Evolutionary conservation across 2,329 filamentous ascomycete genomes (phyloP), one percentile per base, ranked within the genome.

Genomic region (Botrytis deweyae): DNA sequence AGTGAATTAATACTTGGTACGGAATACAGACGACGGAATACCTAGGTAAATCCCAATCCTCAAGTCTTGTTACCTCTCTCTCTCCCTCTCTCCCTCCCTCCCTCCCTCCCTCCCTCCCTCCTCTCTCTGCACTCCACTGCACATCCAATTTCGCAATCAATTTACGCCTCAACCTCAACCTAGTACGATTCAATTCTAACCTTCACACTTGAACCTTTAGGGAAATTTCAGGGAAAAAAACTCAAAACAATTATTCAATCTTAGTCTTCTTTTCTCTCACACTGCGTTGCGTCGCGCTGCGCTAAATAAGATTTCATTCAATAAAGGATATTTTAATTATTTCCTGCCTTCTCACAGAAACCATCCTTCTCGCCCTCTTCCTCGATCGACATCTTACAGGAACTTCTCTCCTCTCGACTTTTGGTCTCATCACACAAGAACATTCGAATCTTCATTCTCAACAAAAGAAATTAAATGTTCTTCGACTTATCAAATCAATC

Each of bases 381-480:
- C 22, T 63, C 38, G 1, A 42, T 36, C 58, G 16, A 33, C 33
- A 36, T 42, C 40, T 64, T 33, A 33, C 40, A 33, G 22, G 42
- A 65, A 29, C 44, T 44, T 42, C 40, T 44, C 20, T 69, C 25
- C 49, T 8, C 33, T 61, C 40, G n/a, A 36, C 46, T 42, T 20
- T 29, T 29, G 58, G 52, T 70, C 5, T 36, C 38, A 40, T 70
- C 67, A 44, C 68, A 70, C 68, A 70, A 25, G 25, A 49, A 9
- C 3, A 46, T 46, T 46, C 36, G 38, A 40, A 62, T 33, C 33
- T 33, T 33, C 33, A 44, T 38, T 42, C 38, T 12, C 40, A 22
- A 46, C n/a, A 18, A 64, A 44, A 44, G 40, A 44, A 64, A 20
- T 65, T 65, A 65, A 65, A 65, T 65, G 42, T 65, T n/a, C n/a